Conservation (phyloP, 805 yeast species). For the Naumovozyma dairenensis region DNA sequence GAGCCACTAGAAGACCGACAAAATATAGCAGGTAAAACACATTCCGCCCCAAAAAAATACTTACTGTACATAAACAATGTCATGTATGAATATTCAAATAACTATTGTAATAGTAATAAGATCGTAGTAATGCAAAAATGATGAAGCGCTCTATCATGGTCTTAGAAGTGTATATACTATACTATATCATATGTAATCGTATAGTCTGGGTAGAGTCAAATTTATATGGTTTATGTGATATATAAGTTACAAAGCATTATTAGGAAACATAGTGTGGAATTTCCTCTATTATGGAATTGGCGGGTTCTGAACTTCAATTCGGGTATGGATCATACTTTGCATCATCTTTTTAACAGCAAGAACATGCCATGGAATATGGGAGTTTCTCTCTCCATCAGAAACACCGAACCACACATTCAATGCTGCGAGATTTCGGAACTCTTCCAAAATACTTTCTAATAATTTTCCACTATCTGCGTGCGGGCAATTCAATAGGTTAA, state of each 20-base stretch:
- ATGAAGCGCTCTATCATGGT: too few relatives aligned
- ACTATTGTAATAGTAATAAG: too few relatives aligned
- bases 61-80: too few relatives aligned
- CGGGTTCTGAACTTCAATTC: slow-evolving; percentile 34
- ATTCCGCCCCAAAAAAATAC: neutral
- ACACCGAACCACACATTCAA: slow-evolving; percentile 32
- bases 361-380: slow-evolving; percentile 65
- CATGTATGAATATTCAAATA: too few relatives aligned
- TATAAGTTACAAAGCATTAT: too few relatives aligned
- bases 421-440: slow-evolving; percentile 48
- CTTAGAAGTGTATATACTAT: too few relatives aligned
- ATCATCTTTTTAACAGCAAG: slow-evolving; percentile 55
- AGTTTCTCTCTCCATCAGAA: slow-evolving; percentile 24
- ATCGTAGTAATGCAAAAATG: too few relatives aligned
- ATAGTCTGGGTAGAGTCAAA: too few relatives aligned
- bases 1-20: slow-evolving; percentile 13
- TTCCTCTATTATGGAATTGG: too few relatives aligned
- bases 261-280: too few relatives aligned
- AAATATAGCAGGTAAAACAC: slow-evolving; percentile 20
- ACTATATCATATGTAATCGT: too few relatives aligned
- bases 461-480: slow-evolving; percentile 49
- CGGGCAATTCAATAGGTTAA: slow-evolving; percentile 65
- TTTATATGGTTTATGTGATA: too few relatives aligned
- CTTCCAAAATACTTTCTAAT: slow-evolving; percentile 46
- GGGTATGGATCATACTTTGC: slow-evolving; percentile 48